These are phyloP conservation scores for Linnemannia exigua DNA, from an alignment of 192 early-diverging fungal species.

Conservation along the genomic window DNA sequence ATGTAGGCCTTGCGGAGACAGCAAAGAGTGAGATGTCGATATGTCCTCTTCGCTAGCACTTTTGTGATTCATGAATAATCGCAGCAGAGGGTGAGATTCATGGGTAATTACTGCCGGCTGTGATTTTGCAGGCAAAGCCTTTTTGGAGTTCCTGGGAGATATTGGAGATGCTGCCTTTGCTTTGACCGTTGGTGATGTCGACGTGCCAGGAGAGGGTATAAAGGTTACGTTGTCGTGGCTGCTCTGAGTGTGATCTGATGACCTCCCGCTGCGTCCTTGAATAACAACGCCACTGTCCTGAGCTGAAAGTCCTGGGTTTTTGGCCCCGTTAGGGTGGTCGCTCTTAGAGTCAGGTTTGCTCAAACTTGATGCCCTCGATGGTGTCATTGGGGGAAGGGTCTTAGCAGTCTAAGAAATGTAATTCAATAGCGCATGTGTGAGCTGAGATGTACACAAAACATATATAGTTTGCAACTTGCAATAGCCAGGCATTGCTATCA, in stretches of 20 bases:
- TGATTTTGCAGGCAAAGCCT: conserved; percentile 11
- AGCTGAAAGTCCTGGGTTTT: conserved; percentile 26
- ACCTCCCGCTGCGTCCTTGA: conserved; percentile 23
- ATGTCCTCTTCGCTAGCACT: conserved; percentile 53
- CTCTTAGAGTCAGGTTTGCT: conserved; percentile 32
- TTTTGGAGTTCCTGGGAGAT: conserved; percentile 26
- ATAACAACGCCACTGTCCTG: conserved; percentile 53
- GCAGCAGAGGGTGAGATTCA: conserved; percentile 46
- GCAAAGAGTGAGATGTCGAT: conserved; percentile 11
- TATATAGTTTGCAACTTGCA: background rate
- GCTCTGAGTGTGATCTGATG: conserved; percentile 12
- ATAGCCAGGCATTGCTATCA: background rate
- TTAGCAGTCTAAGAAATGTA: conserved; percentile 28
- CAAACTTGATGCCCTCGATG: conserved; percentile 43
- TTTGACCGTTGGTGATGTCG: conserved; percentile 44
- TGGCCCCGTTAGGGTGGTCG: conserved; percentile 10
- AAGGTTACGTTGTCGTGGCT: background rate
- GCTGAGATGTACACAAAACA: background rate
- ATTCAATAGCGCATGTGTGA: background rate
- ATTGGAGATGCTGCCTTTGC: conserved; percentile 21
- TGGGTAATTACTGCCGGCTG: conserved; percentile 32
- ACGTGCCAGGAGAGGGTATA: conserved; percentile 15
- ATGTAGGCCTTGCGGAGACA: conserved; percentile 20
- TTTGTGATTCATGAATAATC: conserved; percentile 44
- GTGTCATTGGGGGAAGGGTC: conserved; percentile 20